Conservation (phyloP, 495 filamentous ascomycete species). For the Aspergillus bertholletiae region DNA sequence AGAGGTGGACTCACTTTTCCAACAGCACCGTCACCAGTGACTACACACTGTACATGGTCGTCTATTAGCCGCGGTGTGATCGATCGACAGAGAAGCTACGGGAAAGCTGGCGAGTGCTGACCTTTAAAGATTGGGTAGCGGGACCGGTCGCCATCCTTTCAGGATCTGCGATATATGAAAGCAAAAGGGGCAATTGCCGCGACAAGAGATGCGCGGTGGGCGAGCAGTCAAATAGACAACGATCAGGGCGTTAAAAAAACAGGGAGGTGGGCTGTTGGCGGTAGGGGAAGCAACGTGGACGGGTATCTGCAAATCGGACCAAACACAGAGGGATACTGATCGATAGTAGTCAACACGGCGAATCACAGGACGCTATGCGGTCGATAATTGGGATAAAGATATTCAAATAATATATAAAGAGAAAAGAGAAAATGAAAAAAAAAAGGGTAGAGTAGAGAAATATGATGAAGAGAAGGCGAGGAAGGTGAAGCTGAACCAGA, state of each 20-base stretch:
- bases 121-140: slow-evolving; percentile 73
- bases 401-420: background rate
- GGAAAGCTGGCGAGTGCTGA: slow-evolving; percentile 26
- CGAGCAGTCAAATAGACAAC: background rate
- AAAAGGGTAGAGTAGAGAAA: too few relatives aligned
- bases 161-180: background rate
- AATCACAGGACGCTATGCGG: background rate
- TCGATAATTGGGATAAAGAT: background rate
- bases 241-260: background rate
- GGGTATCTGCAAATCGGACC: slow-evolving; percentile 13
- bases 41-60: slow-evolving; percentile 70
- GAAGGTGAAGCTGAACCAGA: background rate
- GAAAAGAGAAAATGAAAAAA: background rate
- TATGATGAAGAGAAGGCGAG: background rate
- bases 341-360: background rate
- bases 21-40: slow-evolving; percentile 97
- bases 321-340: slow-evolving; percentile 2
- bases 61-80: slow-evolving; percentile 24
- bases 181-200: slow-evolving; percentile 9
- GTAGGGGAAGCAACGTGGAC: slow-evolving; percentile 10
- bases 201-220: background rate
- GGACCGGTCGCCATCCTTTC: slow-evolving; percentile 60
- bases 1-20: slow-evolving; percentile 68
- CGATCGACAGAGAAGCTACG: slow-evolving; percentile 12
- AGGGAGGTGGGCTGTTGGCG: slow-evolving; percentile 6